phyloP scores from a whole-genome alignment of 768 basidiomycete species.

The Rossbeevera mucosa region DNA sequence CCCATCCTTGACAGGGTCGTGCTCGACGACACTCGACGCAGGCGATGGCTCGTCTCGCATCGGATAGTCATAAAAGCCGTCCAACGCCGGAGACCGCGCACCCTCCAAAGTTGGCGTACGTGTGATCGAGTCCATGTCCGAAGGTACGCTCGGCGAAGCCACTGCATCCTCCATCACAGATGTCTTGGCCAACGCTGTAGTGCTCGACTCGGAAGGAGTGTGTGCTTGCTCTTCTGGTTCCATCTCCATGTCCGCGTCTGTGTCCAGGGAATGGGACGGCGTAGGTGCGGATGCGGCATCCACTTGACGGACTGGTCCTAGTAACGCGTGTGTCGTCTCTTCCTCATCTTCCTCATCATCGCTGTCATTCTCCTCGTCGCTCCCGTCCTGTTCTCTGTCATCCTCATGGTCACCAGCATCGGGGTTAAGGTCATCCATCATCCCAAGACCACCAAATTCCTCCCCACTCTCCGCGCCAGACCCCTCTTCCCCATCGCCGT shows the following conservation, averaged over 20 bases:
- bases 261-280: background rate
- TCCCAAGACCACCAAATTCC: constrained; percentile 35
- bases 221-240: background rate
- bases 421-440: constrained; percentile 11
- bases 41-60: constrained; percentile 24
- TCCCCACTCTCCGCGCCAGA: constrained; percentile 29
- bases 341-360: constrained; percentile 28
- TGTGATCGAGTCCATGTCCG: constrained; percentile 24
- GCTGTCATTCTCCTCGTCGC: constrained; percentile 37
- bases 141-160: constrained; percentile 22
- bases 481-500: constrained; percentile 23
- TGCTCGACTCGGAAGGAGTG: constrained; percentile 11
- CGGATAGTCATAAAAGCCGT: constrained; percentile 22
- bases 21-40: constrained; percentile 26
- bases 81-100: constrained; percentile 20
- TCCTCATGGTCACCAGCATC: constrained; percentile 3
- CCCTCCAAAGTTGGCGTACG: constrained; percentile 21
- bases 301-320: constrained; percentile 13
- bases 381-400: constrained; percentile 28
- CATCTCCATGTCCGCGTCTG: constrained; percentile 4
- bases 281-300: background rate
- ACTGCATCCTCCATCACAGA: constrained; percentile 10
- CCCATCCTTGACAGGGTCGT: constrained; percentile 19
- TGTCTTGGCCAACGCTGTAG: background rate
- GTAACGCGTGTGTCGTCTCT: constrained; percentile 26